Base-by-base conservation (phyloP, 257 asterid genomes). In the Nicotiana knightiana region DNA sequence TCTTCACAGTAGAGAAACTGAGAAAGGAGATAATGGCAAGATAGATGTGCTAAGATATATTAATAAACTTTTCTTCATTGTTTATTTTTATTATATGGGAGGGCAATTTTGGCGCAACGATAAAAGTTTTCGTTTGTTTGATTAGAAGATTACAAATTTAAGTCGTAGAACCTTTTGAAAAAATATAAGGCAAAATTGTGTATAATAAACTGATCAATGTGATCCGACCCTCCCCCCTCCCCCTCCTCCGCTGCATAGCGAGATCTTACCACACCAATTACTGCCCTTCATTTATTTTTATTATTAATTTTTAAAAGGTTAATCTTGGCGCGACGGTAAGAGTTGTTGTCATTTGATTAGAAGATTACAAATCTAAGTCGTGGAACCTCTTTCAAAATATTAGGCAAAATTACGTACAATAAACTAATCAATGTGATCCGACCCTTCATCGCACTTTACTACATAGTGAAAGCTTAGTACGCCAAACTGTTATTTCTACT, bases 1-100 rank as follows among this genome's bases (percentile, higher is more conserved):
- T 71, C 87, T 68, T 85, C 78, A 48, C 81, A 54, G 16, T 10
- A 5, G 85, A 85, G 87, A 85, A 85, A 78, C 70, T 30, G 24
- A 48, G 55, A 46, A 46, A 71, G 7, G 61, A 43, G 75, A 76
- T 33, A 35, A 65, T 67, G 81, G 53, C 46, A 13, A 37, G 26
- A 80, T 37, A 84, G 77, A 51, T 80, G 82, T 28, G 79, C 32
- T 11, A 84, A 65, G 67, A 67, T 21, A 21, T 21, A 21, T 65
- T 65, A 26, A n/a, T 61, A 32, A 18, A n/a, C 16, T 21, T 71
- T 12, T 54, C 15, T 68, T 39, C 15, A 37, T 68, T 37, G 9
- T 18, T 24, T 67, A 37, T 67, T 39, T 8, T n/a, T 24, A 35
- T 70, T 70, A 32, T 0, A 70, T 21, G 11, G 1, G 9, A 21